Evolutionary conservation across 2,329 filamentous ascomycete species (phyloP), one percentile per base, ranked within the genome.

Genomic region (Fusarium longipes): DNA sequence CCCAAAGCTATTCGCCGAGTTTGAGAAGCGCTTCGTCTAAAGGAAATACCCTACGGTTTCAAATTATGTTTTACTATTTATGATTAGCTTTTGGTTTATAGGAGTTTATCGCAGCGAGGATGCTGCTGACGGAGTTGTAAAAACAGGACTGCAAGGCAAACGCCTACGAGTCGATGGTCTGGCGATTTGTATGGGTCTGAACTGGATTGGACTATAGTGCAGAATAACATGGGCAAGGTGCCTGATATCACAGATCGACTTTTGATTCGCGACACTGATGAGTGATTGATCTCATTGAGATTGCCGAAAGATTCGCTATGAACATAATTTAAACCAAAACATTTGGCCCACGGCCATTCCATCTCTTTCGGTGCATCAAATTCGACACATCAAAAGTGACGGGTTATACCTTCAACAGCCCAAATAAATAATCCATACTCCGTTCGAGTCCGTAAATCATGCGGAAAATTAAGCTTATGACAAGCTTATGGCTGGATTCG

Each of bases 1-100:
- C 53, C 96, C 96, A n/a, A 89, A 93, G 82, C 83, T 99, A 27
- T 92, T 93, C 74, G 80, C 83, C 10, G 93, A 97, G 79, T 92
- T 99, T 77, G 89, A 92, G 80, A 87, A 83, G 75, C 86, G 91
- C 57, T 98, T 98, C 57, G 73, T 76, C 39, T 51, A 67, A 30
- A 30, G 39, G 17, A 45, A 39, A 64, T 63, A 65, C 54, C 54
- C 53, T 44, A 39, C 20, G 42, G 40, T 38, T 68, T 65, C 45
- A 52, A 57, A 38, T 58, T 38, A 65, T 29, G 44, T 55, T 45
- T 27, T 49, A 57, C 11, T 59, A 45, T 57, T 50, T 50, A 60
- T 42, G 49, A 58, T 25, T 33, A 54, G 55, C 32, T 65, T 29
- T 49, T 45, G 59, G 33, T 24, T 65, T 52, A 17, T 49, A 43